phyloP scores from a whole-genome alignment of 176 grass and related monocot genomes.

The Puya raimondii region DNA sequence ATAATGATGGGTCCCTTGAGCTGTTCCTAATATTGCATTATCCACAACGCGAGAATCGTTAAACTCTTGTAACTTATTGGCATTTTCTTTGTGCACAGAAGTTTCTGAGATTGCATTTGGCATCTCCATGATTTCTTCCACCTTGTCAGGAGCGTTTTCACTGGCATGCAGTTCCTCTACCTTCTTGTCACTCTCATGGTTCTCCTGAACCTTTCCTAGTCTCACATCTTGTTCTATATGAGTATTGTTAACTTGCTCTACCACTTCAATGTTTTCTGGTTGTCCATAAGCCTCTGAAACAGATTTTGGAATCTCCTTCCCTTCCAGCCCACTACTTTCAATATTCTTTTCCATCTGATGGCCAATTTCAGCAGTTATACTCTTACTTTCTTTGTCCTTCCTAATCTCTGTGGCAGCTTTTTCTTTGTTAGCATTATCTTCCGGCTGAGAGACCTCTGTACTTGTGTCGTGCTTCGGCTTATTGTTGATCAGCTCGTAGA shows the following conservation, averaged over 20 bases:
- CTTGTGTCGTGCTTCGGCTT: conserved; percentile 20
- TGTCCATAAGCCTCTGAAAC: conserved; percentile 14
- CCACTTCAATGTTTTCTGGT: conserved; percentile 14
- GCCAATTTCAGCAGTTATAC: conserved; percentile 19
- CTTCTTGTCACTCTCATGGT: conserved; percentile 5
- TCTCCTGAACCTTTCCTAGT: conserved; percentile 12
- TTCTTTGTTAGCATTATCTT: conserved; percentile 19
- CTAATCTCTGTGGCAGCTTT: conserved; percentile 16
- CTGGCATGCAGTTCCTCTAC: conserved; percentile 19
- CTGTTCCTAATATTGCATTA: conserved; percentile 16
- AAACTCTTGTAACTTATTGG: conserved; percentile 21
- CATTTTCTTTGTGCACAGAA: conserved; percentile 25
- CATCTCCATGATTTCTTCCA: conserved; percentile 19
- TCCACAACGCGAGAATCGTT: conserved; percentile 21
- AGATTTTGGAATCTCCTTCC: conserved; percentile 6
- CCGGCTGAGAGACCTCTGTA: conserved; percentile 12
- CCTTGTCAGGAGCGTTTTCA: conserved; percentile 11
- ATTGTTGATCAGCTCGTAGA: conserved; percentile 48
- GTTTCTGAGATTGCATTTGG: conserved; percentile 5
- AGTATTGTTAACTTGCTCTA: conserved; percentile 13
- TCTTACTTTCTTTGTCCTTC: conserved; percentile 35
- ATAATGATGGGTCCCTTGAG: conserved; percentile 20
- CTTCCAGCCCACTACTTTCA: conserved; percentile 18
- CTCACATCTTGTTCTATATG: conserved; percentile 18
- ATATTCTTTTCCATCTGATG: conserved; percentile 21